Conservation (phyloP, 2,329 filamentous ascomycete genomes). For the Rhytidhysteron rufulum region DNA sequence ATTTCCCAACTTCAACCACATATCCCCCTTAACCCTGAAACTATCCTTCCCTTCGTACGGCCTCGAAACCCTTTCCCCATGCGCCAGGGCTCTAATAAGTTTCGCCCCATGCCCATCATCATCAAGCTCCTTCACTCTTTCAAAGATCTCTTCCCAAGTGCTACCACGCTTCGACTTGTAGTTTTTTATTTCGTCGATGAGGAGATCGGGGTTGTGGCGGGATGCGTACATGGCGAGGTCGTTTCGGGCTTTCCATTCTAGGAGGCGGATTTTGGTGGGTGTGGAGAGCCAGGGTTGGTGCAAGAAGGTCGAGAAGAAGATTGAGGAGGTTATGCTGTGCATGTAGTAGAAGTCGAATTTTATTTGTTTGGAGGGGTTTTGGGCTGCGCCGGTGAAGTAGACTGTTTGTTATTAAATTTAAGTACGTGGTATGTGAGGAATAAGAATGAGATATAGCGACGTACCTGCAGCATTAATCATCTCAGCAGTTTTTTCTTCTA, state of each 20-base stretch:
- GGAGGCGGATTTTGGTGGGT: slow-evolving; percentile 61
- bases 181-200: slow-evolving; percentile 53
- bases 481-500: slow-evolving; percentile 57
- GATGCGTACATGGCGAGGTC: slow-evolving; percentile 74
- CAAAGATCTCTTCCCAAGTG: slow-evolving; percentile 43
- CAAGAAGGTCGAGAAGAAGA: slow-evolving; percentile 67
- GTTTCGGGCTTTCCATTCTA: slow-evolving; percentile 77
- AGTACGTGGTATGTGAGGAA: not conserved
- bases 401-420: slow-evolving; percentile 32
- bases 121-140: slow-evolving; percentile 43
- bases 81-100: slow-evolving; percentile 63
- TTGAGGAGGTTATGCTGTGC: slow-evolving; percentile 72
- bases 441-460: slow-evolving; percentile 7
- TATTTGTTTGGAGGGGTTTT: slow-evolving; percentile 49
- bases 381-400: slow-evolving; percentile 59
- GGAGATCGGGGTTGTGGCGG: slow-evolving; percentile 59
- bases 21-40: slow-evolving; percentile 51
- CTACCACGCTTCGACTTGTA: slow-evolving; percentile 53
- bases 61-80: slow-evolving; percentile 55
- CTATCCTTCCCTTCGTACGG: slow-evolving; percentile 42
- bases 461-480: slow-evolving; percentile 65
- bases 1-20: slow-evolving; percentile 60
- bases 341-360: slow-evolving; percentile 84
- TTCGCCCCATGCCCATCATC: slow-evolving; percentile 86
- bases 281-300: slow-evolving; percentile 57